Evolutionary conservation across 2,329 filamentous ascomycete genomes (phyloP).

Genomic region (Colletotrichum shisoi): DNA sequence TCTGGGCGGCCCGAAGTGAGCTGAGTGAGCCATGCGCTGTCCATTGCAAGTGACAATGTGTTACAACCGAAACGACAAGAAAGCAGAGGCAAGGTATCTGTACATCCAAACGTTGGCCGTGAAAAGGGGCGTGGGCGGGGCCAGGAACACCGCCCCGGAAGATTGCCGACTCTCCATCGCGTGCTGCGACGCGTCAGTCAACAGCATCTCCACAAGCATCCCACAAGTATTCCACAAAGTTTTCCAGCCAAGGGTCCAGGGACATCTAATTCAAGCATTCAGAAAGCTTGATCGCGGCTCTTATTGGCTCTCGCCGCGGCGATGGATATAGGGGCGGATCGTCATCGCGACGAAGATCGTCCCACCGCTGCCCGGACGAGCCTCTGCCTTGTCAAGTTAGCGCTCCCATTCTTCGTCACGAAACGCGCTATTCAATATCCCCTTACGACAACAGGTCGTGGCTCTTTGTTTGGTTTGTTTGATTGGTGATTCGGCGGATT

Average conservation of each 20-base stretch:
- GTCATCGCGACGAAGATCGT: conserved; percentile 31
- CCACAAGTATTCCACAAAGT: conserved; percentile 1
- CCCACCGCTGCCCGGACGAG: conserved; percentile 12
- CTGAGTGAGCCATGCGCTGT: no score
- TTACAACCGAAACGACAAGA: no score
- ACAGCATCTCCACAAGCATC: conserved; percentile 10
- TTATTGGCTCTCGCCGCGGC: conserved; percentile 2
- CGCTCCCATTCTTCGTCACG: not conserved
- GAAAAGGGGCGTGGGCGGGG: not conserved
- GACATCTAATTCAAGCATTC: conserved; percentile 1
- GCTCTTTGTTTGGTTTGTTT: not conserved
- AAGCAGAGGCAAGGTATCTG: not conserved
- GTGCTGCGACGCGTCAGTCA: conserved; percentile 30
- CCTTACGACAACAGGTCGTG: not conserved
- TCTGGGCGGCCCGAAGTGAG: no score
- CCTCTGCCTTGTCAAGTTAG: not conserved
- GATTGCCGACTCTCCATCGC: conserved; percentile 2
- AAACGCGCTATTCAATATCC: not conserved
- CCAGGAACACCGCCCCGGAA: not conserved
- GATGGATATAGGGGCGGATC: conserved; percentile 28
- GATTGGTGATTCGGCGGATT: not conserved
- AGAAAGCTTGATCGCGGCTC: not conserved
- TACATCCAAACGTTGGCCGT: not conserved
- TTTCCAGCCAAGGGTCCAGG: not conserved
- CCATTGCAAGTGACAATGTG: no score